Evolutionary conservation across 257 asterid species (phyloP).

Genomic region (Paulownia fortunei): DNA sequence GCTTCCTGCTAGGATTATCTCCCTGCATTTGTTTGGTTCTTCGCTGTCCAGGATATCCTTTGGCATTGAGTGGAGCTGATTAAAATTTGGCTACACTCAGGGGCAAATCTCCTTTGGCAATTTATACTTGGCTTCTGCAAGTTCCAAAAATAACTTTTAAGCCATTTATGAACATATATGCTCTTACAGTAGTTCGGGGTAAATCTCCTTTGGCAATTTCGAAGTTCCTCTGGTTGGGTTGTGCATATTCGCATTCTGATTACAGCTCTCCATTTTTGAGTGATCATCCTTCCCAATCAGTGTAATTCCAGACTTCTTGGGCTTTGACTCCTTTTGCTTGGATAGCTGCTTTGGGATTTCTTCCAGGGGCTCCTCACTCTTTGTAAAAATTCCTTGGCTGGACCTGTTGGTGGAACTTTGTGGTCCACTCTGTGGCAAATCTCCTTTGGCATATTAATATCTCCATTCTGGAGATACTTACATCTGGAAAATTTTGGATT

Average conservation of each 20-base stretch:
- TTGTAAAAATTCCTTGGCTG: slow-evolving; percentile 24
- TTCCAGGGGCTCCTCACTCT: slow-evolving; percentile 32
- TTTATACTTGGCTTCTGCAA: slow-evolving; percentile 31
- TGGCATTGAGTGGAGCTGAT: slow-evolving; percentile 43
- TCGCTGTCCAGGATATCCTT: slow-evolving; percentile 36
- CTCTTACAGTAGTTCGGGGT: slow-evolving; percentile 42
- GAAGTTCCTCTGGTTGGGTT: slow-evolving; percentile 41
- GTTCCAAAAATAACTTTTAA: slow-evolving; percentile 39
- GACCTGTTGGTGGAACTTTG: slow-evolving; percentile 34
- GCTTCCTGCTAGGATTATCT: slow-evolving; percentile 23
- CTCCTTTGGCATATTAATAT: slow-evolving; percentile 74
- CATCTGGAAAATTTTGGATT: background rate
- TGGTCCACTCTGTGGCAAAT: slow-evolving; percentile 56
- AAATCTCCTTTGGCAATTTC: slow-evolving; percentile 74
- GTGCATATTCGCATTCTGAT: slow-evolving; percentile 12
- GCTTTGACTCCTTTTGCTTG: slow-evolving; percentile 28
- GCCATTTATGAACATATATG: slow-evolving; percentile 32
- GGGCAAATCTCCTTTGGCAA: slow-evolving; percentile 81
- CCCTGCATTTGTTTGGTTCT: slow-evolving; percentile 25
- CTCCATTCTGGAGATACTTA: slow-evolving; percentile 70
- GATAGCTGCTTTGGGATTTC: slow-evolving; percentile 21
- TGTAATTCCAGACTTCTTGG: slow-evolving; percentile 15
- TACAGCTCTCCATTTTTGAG: slow-evolving; percentile 25
- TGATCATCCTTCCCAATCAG: slow-evolving; percentile 20
- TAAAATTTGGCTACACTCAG: slow-evolving; percentile 27